phyloP scores from a whole-genome alignment of 768 basidiomycete species.

The Thelephora ganbajun region DNA sequence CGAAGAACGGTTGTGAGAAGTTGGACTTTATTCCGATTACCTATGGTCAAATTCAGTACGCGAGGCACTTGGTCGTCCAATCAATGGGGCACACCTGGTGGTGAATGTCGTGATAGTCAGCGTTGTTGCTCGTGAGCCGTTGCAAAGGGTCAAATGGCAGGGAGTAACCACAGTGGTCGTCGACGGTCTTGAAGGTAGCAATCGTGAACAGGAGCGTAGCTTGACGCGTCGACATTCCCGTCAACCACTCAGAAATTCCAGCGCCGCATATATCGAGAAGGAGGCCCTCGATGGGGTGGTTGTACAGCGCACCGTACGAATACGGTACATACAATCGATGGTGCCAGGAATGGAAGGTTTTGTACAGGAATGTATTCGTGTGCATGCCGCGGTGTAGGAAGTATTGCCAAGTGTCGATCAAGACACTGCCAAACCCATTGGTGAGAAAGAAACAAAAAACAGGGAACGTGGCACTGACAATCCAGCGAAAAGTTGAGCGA shows the following conservation, averaged over 20 bases:
- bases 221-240: slow-evolving; percentile 68
- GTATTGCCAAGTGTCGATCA: slow-evolving; percentile 98
- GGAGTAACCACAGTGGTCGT: slow-evolving; percentile 87
- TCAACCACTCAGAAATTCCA: slow-evolving; percentile 53
- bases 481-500: slow-evolving; percentile 55
- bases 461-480: slow-evolving; percentile 48
- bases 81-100: slow-evolving; percentile 57
- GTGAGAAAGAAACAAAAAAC: not conserved
- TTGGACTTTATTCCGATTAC: slow-evolving; percentile 86
- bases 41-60: slow-evolving; percentile 16
- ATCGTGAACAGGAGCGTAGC: slow-evolving; percentile 71
- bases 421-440: slow-evolving; percentile 40
- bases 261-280: slow-evolving; percentile 78
- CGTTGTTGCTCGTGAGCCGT: slow-evolving; percentile 73
- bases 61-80: not conserved
- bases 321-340: slow-evolving; percentile 95
- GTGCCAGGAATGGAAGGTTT: slow-evolving; percentile 84
- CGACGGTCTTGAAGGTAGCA: slow-evolving; percentile 85
- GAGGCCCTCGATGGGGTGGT: slow-evolving; percentile 93
- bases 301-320: slow-evolving; percentile 93
- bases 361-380: slow-evolving; percentile 80
- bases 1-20: slow-evolving; percentile 90
- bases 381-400: slow-evolving; percentile 91
- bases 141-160: slow-evolving; percentile 91
- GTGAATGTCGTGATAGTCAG: slow-evolving; percentile 97